Evolutionary conservation across 2,329 filamentous ascomycete genomes (phyloP), one percentile per base, ranked within the genome.

Genomic region (Ascochyta clinopodiicola): DNA sequence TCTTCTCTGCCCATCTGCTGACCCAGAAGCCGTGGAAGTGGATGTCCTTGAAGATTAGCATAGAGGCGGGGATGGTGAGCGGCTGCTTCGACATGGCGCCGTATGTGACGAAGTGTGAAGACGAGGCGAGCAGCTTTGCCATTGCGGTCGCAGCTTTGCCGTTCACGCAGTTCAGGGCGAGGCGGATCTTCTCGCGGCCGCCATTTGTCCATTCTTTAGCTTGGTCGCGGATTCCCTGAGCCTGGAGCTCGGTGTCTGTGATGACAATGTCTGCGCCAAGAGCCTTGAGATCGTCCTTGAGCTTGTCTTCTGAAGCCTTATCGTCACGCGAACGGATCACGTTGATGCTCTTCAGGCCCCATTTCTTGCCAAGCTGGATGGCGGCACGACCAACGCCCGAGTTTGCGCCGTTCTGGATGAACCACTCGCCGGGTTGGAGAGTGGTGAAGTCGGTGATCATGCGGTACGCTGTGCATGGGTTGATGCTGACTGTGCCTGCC

Each of bases 321-420:
- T 86, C 88, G 43, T 84, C 85, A 19, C 95, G 82, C 61, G 90
- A 87, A 12, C 95, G 86, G 36, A 99, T 82, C 22, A 99, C 83
- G 73, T 97, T 98, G 76, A 99, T 90, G 71, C 89, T 96, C 70
- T 91, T 88, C 69, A 95, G 84, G 0, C 94, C 94, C 94, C 93
- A 98, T 48, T 92, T 82, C 66, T 80, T 83, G 1, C 86, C 94
- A 1, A 99, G 81, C 78, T 99, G 95, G 62, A 98, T 95, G 10
- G 92, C 94, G 2, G 93, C 90, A 35, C 95, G 82, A 1, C 95
- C 95, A 15, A 99, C 95, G 10, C 92, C 95, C 37, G 88, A 92
- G 77, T 99, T 99, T 35, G 94, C 95, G 7, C 94, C 95, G 74
- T 99, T 99, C 78, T 99, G 95, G 42, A 99, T 87, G 72, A 97